Base-by-base conservation (phyloP, 2,329 filamentous ascomycete genomes). In the Penicillium sp. region DNA sequence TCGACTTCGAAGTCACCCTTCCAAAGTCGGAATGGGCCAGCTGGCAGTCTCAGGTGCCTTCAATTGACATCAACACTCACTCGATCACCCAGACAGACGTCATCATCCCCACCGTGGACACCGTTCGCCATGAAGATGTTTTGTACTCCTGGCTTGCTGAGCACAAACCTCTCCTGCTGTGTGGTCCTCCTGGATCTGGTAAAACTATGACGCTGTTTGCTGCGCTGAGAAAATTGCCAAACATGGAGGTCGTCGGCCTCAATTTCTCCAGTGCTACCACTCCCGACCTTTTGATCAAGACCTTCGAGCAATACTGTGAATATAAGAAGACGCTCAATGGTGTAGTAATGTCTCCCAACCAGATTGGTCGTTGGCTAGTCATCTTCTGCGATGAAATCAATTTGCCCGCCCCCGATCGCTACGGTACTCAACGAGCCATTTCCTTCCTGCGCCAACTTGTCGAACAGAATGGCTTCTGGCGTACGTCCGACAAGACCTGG, bases 131-230 rank as follows among this genome's bases (percentile, higher is more conserved):
- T 70, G 95, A 99, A 77, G 95, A 98, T 78, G 92, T 99, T n/a
- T 84, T 99, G 16, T 99, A 99, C 81, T 99, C 96, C 3, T 99
- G 95, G 95, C 87, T 99, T 48, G 95, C 96, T 16, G 95, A 99
- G 76, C 95, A 99, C 76, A 99, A 99, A 81, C 95, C 96, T 13
- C 83, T 99, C 19, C 83, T 99, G 55, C 89, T 99, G 16, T 99
- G 95, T 75, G 96, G 95, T 77, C 96, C 95, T 74, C 95, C 95
- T 60, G 95, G 95, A 81, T 99, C 95, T 55, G 95, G 95, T 83
- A 99, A 99, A 82, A 99, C 95, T 4, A 99, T 99, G 95, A 99
- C 95, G 11, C 83, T 99, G 13, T 99, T 99, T 82, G 97, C 94
- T 75, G 95, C 95, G 37, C 86, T 99, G 57, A 89, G 95, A 66